A percentile compares a stretch with the other conserved stretches of the same genome.
Conservation (phyloP, 177 flowering plant species). For the Vitis hybrid region DNA sequence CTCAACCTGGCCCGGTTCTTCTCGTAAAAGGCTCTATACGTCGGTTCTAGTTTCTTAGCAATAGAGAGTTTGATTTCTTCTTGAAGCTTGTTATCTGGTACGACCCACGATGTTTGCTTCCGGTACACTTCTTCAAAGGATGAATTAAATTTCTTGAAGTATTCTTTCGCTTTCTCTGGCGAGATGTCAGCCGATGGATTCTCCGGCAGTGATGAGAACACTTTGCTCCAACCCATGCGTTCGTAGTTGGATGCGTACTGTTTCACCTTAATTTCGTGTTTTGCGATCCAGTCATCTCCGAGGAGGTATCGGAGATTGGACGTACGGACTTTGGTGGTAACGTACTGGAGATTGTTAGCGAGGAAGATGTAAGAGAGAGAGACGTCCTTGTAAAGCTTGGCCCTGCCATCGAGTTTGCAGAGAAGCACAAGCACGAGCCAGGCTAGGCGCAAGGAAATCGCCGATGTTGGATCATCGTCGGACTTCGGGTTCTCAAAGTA, state of each 20-base stretch:
- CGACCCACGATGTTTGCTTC: constrained; percentile 63
- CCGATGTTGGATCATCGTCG: constrained; percentile 27
- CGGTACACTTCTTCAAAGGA: constrained; percentile 62
- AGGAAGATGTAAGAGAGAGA: constrained; percentile 73
- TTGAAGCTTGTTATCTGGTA: constrained; percentile 61
- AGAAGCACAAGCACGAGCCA: constrained; percentile 79
- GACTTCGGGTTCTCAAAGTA: constrained; percentile 31
- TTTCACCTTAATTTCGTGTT: constrained; percentile 52
- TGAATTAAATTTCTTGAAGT: constrained; percentile 43
- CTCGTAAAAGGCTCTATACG: constrained; percentile 51
- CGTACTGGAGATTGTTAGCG: constrained; percentile 81
- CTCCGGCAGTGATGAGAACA: constrained; percentile 52
- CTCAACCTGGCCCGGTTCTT: constrained; percentile 19
- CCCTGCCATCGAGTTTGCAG: constrained; percentile 80
- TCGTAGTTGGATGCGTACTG: constrained; percentile 67
- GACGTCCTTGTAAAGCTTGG: constrained; percentile 67
- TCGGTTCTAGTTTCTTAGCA: constrained; percentile 39
- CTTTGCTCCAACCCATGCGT: constrained; percentile 71
- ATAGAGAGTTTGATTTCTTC: constrained; percentile 66
- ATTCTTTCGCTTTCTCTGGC: constrained; percentile 26
- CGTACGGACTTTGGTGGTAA: constrained; percentile 51
- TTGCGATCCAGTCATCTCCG: constrained; percentile 69
- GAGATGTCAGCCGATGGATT: constrained; percentile 33
- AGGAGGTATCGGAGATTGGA: constrained; percentile 54
- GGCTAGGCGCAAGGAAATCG: constrained; percentile 45